phyloP scores from a whole-genome alignment of 2,329 filamentous ascomycete species.

The Colletotrichum costaricense region DNA sequence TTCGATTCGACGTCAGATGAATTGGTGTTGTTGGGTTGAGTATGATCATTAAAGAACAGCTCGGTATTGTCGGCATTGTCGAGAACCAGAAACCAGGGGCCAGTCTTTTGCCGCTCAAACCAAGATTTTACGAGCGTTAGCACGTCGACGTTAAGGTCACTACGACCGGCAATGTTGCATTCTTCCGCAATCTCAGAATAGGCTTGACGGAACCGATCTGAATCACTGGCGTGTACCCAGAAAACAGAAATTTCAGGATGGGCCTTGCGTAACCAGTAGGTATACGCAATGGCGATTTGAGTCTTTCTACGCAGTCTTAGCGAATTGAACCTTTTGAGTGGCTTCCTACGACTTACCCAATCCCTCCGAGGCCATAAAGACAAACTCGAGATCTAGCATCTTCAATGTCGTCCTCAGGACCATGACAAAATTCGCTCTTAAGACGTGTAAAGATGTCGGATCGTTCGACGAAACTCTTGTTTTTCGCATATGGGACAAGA shows the following conservation, averaged over 20 bases:
- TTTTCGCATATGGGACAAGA: background rate
- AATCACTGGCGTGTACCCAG: slow-evolving; percentile 47
- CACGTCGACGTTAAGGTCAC: slow-evolving; percentile 37
- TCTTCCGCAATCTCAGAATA: slow-evolving; percentile 42
- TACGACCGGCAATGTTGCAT: slow-evolving; percentile 39
- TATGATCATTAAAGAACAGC: background rate
- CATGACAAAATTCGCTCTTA: background rate
- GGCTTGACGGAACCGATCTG: slow-evolving; percentile 42
- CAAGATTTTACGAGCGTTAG: slow-evolving; percentile 42
- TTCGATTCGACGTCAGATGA: no score
- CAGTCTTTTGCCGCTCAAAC: slow-evolving; percentile 38
- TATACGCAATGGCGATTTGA: slow-evolving; percentile 44
- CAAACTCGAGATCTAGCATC: background rate
- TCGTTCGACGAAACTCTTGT: background rate
- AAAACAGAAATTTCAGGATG: slow-evolving; percentile 43
- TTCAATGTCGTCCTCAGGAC: background rate
- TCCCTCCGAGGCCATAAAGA: slow-evolving; percentile 41
- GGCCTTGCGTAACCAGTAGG: slow-evolving; percentile 39
- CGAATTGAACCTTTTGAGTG: background rate
- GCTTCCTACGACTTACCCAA: slow-evolving; percentile 35
- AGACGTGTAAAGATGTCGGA: background rate
- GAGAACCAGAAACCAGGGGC: slow-evolving; percentile 33
- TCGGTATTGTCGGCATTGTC: slow-evolving; percentile 26
- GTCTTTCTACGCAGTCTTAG: slow-evolving; percentile 42
- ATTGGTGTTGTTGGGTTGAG: background rate